phyloP scores from a whole-genome alignment of 805 yeast genomes.

The Komagataella kurtzmanii region DNA sequence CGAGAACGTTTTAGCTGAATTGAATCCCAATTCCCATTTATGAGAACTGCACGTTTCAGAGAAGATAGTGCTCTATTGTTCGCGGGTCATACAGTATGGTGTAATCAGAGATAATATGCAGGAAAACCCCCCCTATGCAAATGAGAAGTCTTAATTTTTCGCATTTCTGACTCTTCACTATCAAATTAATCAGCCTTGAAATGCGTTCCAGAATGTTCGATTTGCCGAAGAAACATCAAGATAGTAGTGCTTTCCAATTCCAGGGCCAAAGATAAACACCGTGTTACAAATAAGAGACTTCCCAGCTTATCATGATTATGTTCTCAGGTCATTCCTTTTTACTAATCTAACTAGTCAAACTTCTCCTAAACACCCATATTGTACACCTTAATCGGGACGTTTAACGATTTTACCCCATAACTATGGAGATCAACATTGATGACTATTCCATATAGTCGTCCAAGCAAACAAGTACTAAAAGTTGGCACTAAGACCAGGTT shows the following conservation, averaged over 20 bases:
- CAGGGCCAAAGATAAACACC: no score
- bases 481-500: constrained; percentile 39
- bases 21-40: no score
- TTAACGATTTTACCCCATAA: not conserved
- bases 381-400: constrained; percentile 5
- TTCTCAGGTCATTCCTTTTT: no score
- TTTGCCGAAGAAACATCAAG: no score
- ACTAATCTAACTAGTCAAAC: not conserved
- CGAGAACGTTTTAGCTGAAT: not conserved
- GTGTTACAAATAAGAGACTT: no score
- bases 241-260: no score
- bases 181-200: no score
- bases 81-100: not conserved
- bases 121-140: not conserved
- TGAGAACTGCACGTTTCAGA: not conserved
- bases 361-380: not conserved
- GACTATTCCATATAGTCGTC: constrained; percentile 35
- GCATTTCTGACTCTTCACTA: no score
- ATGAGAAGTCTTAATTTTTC: not conserved
- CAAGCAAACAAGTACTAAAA: constrained; percentile 51
- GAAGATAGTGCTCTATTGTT: not conserved
- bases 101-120: not conserved
- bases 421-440: constrained; percentile 5
- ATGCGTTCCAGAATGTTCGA: no score
- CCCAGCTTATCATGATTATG: no score